Base-by-base conservation (phyloP, 352 stramenopile genomes). In the Globisporangium middletonii region DNA sequence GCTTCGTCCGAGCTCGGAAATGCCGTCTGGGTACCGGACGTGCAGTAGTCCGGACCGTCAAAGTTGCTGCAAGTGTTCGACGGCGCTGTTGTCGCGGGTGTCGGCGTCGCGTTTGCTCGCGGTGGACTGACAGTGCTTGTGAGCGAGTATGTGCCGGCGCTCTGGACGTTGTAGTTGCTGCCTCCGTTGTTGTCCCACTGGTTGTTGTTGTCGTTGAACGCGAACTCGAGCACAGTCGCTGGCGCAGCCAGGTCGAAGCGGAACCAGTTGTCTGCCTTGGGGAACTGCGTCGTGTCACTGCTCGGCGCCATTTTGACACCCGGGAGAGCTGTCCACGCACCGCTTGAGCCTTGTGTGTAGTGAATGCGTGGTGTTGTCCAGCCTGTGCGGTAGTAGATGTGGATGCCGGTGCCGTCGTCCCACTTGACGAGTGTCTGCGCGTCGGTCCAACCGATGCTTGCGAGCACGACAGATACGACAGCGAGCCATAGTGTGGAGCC, bases 301-400 rank as follows among this genome's bases (percentile, higher is more conserved):
- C 72, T 82, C 30, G 57, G 38, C 2, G 30, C 45, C 72, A 86
- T 82, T 37, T 50, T 51, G 46, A 71, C 44, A 16, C 72, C 72
- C 2, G 33, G 43, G 12, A 38, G 5, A 38, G 33, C 7, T 12
- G 33, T 38, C 33, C 33, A 8, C 33, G 33, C 12, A 9, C 33
- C 33, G 7, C 5, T 12, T 9, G 33, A 38, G 69, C 33, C 33
- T 12, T 38, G 33, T 9, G 5, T 38, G 33, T 78, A 86, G 60
- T 86, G 66, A 44, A 83, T 80, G 65, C 72, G 62, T 13, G 76
- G 65, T 0, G 63, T 28, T 8, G 73, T 65, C 76, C 76, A 86
- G 3, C 60, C 65, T 2, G 73, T 73, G 12, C 70, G 73, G 51
- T 71, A 83, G 69, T 71, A 80, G 33, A 86, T 49, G 55, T 80